Base-by-base conservation (phyloP, 2,329 filamentous ascomycete species). In the Sarocladium brachiariae region DNA sequence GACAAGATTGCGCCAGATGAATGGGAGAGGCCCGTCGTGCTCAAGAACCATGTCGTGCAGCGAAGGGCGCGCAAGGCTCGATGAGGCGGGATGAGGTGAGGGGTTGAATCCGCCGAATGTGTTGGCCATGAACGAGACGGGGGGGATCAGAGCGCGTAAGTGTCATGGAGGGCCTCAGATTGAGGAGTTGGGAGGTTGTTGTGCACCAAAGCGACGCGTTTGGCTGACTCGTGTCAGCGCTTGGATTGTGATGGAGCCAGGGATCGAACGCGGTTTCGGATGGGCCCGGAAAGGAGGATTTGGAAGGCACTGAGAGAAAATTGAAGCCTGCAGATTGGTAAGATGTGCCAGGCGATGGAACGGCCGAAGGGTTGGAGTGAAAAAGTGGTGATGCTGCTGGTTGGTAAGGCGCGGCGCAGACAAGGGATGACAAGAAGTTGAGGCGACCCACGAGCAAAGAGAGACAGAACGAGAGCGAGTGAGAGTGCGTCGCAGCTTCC, bases 21-120 rank as follows among this genome's bases (percentile, higher is more conserved):
- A 47, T 4, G 43, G 43, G 10, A 47, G 43, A 31, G 43, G 43
- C 14, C 43, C 43, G 10, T 31, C 16, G 27, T 47, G 43, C 43
- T 47, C 43, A 23, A 47, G 27, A 33, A 47, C 43, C 43, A 47
- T 47, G 27, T 47, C 43, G 43, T 47, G 43, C 24, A 47, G 43
- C 5, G 43, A 47, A 33, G 43, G 43, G 25, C 27, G 25, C 24
- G 43, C 43, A 25, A 30, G 21, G 39, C 21, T 9, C 13, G 39
- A 19, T 47, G 43, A 47, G 43, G 16, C 25, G 43, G 27, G 43
- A 33, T 47, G 43, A 33, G 25, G 18, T 6, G 43, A n/a, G 27
- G 43, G 27, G 27, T 47, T 21, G 27, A 21, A 19, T 4, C 8
- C 25, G 19, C 43, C 43, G 14, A 13, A 24, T 47, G 43, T 33